Conservation (phyloP, 176 grass and related monocot species). For the Triticum dicoccoides region DNA sequence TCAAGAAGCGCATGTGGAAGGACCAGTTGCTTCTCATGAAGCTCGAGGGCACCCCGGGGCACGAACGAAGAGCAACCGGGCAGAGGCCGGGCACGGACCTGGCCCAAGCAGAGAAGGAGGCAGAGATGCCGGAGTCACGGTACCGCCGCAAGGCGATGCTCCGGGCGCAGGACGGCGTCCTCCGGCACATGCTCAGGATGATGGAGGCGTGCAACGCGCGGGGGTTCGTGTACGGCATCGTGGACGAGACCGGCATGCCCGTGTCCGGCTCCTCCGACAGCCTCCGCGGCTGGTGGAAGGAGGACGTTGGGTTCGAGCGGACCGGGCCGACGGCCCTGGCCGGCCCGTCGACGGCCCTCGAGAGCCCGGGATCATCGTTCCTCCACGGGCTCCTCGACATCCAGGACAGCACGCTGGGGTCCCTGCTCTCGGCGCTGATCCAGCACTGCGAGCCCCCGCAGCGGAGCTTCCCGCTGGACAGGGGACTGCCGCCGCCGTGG, state of each 20-base stretch:
- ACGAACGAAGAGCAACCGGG: background rate
- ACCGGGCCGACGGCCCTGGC: background rate
- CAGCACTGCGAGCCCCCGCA: constrained; percentile 57
- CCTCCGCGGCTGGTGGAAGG: constrained; percentile 62
- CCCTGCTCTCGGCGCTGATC: constrained; percentile 45
- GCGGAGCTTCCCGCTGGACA: constrained; percentile 48
- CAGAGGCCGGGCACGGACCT: background rate
- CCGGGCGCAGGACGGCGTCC: constrained; percentile 44
- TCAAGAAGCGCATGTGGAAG: constrained; percentile 59
- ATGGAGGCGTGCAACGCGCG: constrained; percentile 50
- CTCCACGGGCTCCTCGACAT: constrained; percentile 36
- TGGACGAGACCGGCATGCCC: constrained; percentile 32
- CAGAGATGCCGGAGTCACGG: constrained; percentile 17
- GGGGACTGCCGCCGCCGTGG: constrained; percentile 42
- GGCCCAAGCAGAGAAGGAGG: background rate
- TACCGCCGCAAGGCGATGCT: constrained; percentile 49
- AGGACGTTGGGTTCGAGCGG: constrained; percentile 35
- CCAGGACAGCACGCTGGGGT: constrained; percentile 53
- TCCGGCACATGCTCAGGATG: constrained; percentile 54
- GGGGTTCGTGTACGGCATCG: constrained; percentile 50
- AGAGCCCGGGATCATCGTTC: constrained; percentile 10
- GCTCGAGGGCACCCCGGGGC: constrained; percentile 17
- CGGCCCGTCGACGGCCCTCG: background rate
- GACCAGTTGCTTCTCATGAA: constrained; percentile 45
- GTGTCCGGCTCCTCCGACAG: constrained; percentile 48